Evolutionary conservation across 1,284 basidiomycete genomes (phyloP).

Genomic region (Boletus hoseneyae): DNA sequence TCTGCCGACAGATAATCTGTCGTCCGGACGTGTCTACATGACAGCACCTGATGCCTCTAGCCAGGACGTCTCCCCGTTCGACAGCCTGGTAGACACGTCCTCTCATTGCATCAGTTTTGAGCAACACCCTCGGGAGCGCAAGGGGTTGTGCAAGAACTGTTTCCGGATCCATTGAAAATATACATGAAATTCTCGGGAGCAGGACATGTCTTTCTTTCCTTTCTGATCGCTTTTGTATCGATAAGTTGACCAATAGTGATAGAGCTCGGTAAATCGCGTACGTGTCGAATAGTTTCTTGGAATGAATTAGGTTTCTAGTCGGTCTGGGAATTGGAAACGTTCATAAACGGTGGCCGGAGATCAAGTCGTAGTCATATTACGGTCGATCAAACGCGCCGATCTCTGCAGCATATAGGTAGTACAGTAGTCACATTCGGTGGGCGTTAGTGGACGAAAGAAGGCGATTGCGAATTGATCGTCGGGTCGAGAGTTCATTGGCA

Average conservation of each 20-base stretch:
- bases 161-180: conserved; percentile 23
- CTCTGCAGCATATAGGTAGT: no score
- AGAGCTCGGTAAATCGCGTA: background rate
- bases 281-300: no score
- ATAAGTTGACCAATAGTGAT: background rate
- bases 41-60: conserved; percentile 1
- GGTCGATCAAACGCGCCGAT: no score
- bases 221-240: background rate
- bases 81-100: conserved; percentile 30
- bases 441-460: no score
- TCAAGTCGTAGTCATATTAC: no score
- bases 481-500: no score
- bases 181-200: no score
- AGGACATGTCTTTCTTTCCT: background rate
- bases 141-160: conserved; percentile 27
- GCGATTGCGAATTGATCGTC: no score
- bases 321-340: no score
- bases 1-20: conserved; percentile 9
- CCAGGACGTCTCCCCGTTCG: conserved; percentile 28
- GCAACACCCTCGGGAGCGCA: conserved; percentile 18
- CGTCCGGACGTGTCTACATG: conserved; percentile 11
- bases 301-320: no score
- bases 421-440: no score
- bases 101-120: conserved; percentile 20
- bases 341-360: no score